Evolutionary conservation across 2,329 filamentous ascomycete species (phyloP).

Genomic region (Scedosporium minutisporum): DNA sequence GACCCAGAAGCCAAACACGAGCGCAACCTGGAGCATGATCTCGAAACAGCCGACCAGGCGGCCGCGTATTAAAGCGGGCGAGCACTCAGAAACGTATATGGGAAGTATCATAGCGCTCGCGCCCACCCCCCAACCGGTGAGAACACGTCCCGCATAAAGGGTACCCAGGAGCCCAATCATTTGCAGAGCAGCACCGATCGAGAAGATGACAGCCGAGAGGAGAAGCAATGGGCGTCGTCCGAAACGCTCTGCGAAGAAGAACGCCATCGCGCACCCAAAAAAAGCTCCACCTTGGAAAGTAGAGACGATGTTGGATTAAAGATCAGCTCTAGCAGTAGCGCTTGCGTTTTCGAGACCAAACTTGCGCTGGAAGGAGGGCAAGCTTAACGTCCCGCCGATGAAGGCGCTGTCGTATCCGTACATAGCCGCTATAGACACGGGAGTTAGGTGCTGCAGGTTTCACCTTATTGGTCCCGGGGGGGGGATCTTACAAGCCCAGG

Average conservation of each 20-base stretch:
- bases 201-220: slow-evolving; percentile 53
- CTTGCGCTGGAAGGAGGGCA: slow-evolving; percentile 11
- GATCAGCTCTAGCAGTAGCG: slow-evolving; percentile 6
- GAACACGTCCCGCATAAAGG: slow-evolving; percentile 52
- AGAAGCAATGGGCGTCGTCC: slow-evolving; percentile 57
- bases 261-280: slow-evolving; percentile 66
- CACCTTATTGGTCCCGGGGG: no score
- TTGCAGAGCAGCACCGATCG: slow-evolving; percentile 51
- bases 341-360: slow-evolving; percentile 9
- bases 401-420: slow-evolving; percentile 10
- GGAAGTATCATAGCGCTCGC: slow-evolving; percentile 53
- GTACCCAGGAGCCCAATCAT: slow-evolving; percentile 58
- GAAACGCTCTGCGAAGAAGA: slow-evolving; percentile 54
- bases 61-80: slow-evolving; percentile 54
- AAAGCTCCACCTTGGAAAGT: slow-evolving; percentile 69
- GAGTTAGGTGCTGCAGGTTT: no score
- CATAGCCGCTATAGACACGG: background rate
- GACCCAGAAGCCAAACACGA: slow-evolving; percentile 56
- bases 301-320: slow-evolving; percentile 19
- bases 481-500: background rate
- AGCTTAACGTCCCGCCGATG: slow-evolving; percentile 13
- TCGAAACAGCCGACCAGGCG: slow-evolving; percentile 59
- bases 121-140: slow-evolving; percentile 55
- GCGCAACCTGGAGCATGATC: slow-evolving; percentile 54
- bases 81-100: slow-evolving; percentile 50